Base-by-base conservation (phyloP, 495 filamentous ascomycete species). In the Penicillium egyptiacum region DNA sequence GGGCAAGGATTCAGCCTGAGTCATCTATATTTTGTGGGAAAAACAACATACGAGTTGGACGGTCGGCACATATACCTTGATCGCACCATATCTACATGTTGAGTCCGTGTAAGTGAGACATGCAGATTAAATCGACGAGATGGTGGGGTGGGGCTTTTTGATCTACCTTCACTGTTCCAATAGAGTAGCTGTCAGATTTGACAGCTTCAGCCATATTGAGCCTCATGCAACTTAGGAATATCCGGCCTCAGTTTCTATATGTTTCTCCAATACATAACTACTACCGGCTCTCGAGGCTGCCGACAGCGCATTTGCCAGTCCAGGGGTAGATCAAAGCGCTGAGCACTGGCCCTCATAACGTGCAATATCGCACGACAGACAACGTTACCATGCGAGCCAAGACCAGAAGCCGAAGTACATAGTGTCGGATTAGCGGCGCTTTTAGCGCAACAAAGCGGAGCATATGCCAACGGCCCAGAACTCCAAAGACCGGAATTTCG, bases 1-100 rank as follows among this genome's bases (percentile, higher is more conserved):
- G 39, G 66, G 60, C 33, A 63, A 59, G 14, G 41, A 54, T 6
- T 44, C 42, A 35, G 42, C 30, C 53, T 55, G 43, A 47, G 53
- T 55, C 30, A 40, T 19, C 19, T 39, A 23, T 11, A 6, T 12
- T 30, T 16, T 28, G 14, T 11, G 20, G 22, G 33, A 0, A 40
- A 47, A 39, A 40, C 11, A n/a, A 43, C 53, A 39, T 39, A 40
- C 42, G 53, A 47, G 31, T 19, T 30, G 42, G n/a, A 45, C 16
- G 14, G 30, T 47, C 28, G 53, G 42, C 9, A 25, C 6, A 25
- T 23, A 43, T 20, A 37, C 11, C 50, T 45, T 28, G 16, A 39
- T 31, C 17, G 23, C 40, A 54, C 35, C 35, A 19, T 8, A 26
- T 35, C 11, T 12, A 26, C 30, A 40, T 5, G n/a, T 8, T 47